Evolutionary conservation across 2,329 filamentous ascomycete genomes (phyloP), one percentile per base, ranked within the genome.

Genomic region (Calonectria montana): DNA sequence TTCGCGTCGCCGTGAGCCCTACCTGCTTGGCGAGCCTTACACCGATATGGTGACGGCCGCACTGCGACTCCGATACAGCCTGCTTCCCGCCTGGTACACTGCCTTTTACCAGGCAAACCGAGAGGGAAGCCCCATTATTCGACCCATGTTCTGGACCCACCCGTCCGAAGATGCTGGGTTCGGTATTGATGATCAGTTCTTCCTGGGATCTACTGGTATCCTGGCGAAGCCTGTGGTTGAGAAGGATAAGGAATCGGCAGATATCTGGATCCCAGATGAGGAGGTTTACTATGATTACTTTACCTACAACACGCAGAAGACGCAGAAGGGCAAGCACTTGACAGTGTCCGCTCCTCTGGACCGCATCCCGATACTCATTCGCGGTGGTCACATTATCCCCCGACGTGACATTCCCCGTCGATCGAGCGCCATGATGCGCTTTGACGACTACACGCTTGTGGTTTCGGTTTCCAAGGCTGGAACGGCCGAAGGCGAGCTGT

Each of bases 201-300:
- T 98, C 82, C 86, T 99, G 25, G 97, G 95, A 47, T 91, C 90
- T 27, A 97, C 94, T 1, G 97, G 97, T 76, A 88, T 99, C 18
- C 91, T 99, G n/a, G 94, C 92, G 47, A 98, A 98, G 85, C 97
- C 97, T 0, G 92, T 98, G 16, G 93, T 95, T 2, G 90, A 92
- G 27, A 91, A 97, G 83, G 94, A 92, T 74, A 91, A 92, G 57
- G 89, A 90, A 21, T 91, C 90, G 23, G 91, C 92, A 0, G 92
- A 95, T 23, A 90, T 99, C 69, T 98, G 97, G 85, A 91, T 99
- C 66, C 93, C 96, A 1, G 96, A 98, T 77, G 90, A 93, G 70
- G 94, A 97, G 83, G 89, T 94, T 65, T 98, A 99, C 84, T 99
- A 96, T 80, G 94, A 98, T 84, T 99, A 99, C 86, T 97, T 97